These are phyloP conservation scores for Neopestalotiopsis clavispora DNA, from an alignment of 2,329 filamentous ascomycete genomes.

Conservation along the genomic window DNA sequence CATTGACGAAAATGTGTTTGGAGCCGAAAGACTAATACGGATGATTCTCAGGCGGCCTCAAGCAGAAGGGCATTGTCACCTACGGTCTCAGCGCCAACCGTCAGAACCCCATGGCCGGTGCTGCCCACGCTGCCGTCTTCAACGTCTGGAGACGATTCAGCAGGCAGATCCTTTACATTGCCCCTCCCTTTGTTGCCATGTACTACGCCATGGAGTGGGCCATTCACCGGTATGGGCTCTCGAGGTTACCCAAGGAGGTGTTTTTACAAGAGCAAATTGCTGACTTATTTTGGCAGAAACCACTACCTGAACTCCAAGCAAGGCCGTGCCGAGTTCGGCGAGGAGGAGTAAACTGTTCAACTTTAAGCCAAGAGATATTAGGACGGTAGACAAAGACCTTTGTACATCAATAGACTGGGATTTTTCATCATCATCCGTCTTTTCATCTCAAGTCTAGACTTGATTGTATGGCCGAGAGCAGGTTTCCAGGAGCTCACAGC, in stretches of 20 bases:
- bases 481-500: not conserved
- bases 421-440: not conserved
- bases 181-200: slow-evolving; percentile 74
- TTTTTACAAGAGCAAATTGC: not conserved
- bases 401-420: slow-evolving; percentile 24
- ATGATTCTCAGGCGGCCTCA: slow-evolving; percentile 52
- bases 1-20: not conserved
- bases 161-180: slow-evolving; percentile 85
- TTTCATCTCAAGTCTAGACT: not conserved
- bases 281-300: slow-evolving; percentile 12
- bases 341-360: slow-evolving; percentile 16
- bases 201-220: slow-evolving; percentile 92
- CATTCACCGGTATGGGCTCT: slow-evolving; percentile 73
- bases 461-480: not conserved
- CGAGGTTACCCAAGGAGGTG: slow-evolving; percentile 55
- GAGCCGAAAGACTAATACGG: not conserved
- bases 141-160: slow-evolving; percentile 89
- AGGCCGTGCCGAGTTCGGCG: slow-evolving; percentile 20
- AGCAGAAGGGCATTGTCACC: slow-evolving; percentile 67
- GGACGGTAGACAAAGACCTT: slow-evolving; percentile 19
- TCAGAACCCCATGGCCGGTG: slow-evolving; percentile 82
- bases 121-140: slow-evolving; percentile 82
- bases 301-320: slow-evolving; percentile 24
- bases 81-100: slow-evolving; percentile 86
- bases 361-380: not conserved